These are phyloP conservation scores for Mrakia frigida DNA, from an alignment of 768 basidiomycete genomes.

Conservation along the genomic window DNA sequence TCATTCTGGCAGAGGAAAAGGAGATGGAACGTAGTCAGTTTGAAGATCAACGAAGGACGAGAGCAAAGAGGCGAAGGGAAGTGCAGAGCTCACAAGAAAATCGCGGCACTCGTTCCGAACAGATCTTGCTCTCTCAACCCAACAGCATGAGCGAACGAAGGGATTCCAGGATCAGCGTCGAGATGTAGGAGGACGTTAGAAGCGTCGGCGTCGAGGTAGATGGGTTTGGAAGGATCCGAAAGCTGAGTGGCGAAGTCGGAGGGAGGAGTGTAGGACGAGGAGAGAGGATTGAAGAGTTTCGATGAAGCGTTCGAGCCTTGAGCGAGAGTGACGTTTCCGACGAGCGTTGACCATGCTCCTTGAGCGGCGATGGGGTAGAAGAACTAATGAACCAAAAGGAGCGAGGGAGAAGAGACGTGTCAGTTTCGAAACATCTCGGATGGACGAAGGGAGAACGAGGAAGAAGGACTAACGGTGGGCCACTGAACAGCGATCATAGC, in stretches of 20 bases:
- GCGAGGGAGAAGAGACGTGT: background rate
- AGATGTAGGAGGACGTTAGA: conserved; percentile 69
- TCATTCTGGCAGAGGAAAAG: conserved; percentile 42
- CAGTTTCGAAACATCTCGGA: background rate
- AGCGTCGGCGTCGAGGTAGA: conserved; percentile 65
- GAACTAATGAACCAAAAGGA: background rate
- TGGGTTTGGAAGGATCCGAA: conserved; percentile 60
- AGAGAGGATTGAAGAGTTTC: conserved; percentile 66
- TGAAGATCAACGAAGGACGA: background rate
- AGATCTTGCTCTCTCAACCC: conserved; percentile 77
- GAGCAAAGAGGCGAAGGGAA: background rate
- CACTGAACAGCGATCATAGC: conserved; percentile 93
- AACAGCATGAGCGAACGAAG: conserved; percentile 75
- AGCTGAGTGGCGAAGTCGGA: conserved; percentile 69
- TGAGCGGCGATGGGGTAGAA: conserved; percentile 84
- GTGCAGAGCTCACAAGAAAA: conserved; percentile 56
- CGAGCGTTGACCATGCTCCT: conserved; percentile 75
- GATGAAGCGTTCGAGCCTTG: conserved; percentile 47
- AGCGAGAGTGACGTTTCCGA: conserved; percentile 62
- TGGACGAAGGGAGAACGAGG: conserved; percentile 52
- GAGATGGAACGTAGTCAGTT: background rate
- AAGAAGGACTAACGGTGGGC: conserved; percentile 51
- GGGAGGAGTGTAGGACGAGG: conserved; percentile 59
- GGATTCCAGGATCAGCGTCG: conserved; percentile 66
- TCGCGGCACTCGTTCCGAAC: conserved; percentile 70